Evolutionary conservation across 192 early-diverging fungal species (phyloP).

Genomic region (Coemansia sp.): DNA sequence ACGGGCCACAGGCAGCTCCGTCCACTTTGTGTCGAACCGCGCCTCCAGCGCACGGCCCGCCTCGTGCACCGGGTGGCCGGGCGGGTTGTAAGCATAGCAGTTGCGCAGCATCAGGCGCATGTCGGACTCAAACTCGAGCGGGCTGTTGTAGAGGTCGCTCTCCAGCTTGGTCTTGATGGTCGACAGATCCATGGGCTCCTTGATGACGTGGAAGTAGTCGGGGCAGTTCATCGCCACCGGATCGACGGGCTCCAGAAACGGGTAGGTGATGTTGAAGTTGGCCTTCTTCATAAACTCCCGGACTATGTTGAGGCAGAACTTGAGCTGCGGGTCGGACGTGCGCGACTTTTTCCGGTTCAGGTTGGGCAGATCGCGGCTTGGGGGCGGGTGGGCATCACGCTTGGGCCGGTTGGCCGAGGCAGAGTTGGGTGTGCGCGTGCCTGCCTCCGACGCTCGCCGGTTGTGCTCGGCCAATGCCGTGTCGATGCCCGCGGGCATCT

Average conservation of each 20-base stretch:
- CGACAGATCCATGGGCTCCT: conserved; percentile 84
- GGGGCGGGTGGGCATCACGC: conserved; percentile 59
- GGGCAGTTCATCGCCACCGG: conserved; percentile 78
- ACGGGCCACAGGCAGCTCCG: conserved; percentile 33
- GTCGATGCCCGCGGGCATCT: conserved; percentile 63
- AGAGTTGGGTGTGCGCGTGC: conserved; percentile 25
- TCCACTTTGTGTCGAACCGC: conserved; percentile 79
- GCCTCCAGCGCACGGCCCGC: conserved; percentile 70
- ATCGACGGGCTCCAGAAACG: conserved; percentile 85
- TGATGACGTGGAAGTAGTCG: conserved; percentile 79
- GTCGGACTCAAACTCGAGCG: conserved; percentile 73
- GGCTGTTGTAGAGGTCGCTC: conserved; percentile 55
- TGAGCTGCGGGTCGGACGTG: conserved; percentile 56
- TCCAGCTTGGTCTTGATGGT: conserved; percentile 74
- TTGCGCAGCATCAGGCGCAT: conserved; percentile 79
- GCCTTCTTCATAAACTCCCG: conserved; percentile 66
- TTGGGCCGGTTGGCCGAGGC: conserved; percentile 60
- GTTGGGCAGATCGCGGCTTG: conserved; percentile 50
- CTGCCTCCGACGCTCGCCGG: conserved; percentile 31
- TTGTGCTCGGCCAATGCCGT: conserved; percentile 41
- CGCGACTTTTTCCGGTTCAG: conserved; percentile 45
- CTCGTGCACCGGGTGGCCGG: conserved; percentile 63
- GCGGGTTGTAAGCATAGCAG: conserved; percentile 79
- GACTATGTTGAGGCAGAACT: conserved; percentile 59
- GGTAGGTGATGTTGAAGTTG: conserved; percentile 65